Percentiles rank a stretch among this genome's conserved stretches.
Conservation (phyloP, 257 asterid species). For the Scutellaria minor region DNA sequence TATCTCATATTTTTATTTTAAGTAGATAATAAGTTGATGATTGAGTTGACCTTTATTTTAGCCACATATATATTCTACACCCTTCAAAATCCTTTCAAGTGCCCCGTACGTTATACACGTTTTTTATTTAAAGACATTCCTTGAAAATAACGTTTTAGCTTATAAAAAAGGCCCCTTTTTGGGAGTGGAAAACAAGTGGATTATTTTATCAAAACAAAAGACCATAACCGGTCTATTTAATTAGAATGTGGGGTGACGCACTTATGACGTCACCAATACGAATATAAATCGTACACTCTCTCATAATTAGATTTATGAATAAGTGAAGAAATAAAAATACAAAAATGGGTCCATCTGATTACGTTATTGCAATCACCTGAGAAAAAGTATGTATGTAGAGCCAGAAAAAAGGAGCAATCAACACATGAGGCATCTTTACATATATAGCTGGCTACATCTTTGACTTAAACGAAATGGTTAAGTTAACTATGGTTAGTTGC, state of each 20-base stretch:
- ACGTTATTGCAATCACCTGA: conserved; percentile 28
- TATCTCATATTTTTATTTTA: conserved; percentile 34
- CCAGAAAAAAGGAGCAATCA: background rate
- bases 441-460: background rate
- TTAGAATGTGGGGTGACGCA: conserved; percentile 39
- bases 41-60: conserved; percentile 44
- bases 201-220: conserved; percentile 31
- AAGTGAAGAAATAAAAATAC: background rate
- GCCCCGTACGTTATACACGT: conserved; percentile 36
- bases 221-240: background rate
- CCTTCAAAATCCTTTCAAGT: conserved; percentile 21
- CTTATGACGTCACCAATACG: conserved; percentile 36
- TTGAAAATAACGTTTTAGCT: conserved; percentile 32
- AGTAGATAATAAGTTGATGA: conserved; percentile 46
- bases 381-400: conserved; percentile 31
- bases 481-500: conserved; percentile 29
- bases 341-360: conserved; percentile 9
- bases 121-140: conserved; percentile 13
- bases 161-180: conserved; percentile 34
- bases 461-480: no score
- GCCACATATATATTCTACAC: conserved; percentile 36
- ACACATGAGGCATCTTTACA: background rate
- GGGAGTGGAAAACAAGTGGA: conserved; percentile 49
- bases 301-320: conserved; percentile 13
- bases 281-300: background rate